These are phyloP conservation scores for Epichloe scottii DNA, from an alignment of 2,329 filamentous ascomycete species.

Conservation along the genomic window DNA sequence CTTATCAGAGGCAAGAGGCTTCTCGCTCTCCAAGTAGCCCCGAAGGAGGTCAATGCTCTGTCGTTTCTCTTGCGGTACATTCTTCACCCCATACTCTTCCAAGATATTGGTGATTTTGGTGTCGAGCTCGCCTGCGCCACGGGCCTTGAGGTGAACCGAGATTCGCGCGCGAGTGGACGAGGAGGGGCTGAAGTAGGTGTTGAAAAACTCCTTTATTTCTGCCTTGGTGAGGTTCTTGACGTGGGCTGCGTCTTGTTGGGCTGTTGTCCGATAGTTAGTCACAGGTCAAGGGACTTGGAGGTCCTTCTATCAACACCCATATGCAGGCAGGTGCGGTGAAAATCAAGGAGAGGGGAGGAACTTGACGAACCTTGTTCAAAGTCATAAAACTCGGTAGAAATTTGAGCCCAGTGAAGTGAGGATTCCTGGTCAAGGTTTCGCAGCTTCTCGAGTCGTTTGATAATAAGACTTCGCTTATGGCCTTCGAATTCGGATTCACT, in stretches of 20 bases:
- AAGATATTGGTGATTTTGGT: slow-evolving; percentile 30
- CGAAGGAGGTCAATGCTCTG: slow-evolving; percentile 38
- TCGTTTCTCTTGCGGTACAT: slow-evolving; percentile 27
- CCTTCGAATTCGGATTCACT: slow-evolving; percentile 72
- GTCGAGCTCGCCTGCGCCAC: slow-evolving; percentile 38
- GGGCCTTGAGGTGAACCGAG: slow-evolving; percentile 71
- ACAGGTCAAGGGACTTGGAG: too few relatives aligned
- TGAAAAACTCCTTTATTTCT: slow-evolving; percentile 71
- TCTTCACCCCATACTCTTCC: slow-evolving; percentile 22
- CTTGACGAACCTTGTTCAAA: slow-evolving; percentile 63
- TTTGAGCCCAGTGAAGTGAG: slow-evolving; percentile 70
- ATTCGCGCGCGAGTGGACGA: slow-evolving; percentile 70
- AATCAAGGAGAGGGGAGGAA: neutral
- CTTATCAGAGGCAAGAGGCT: slow-evolving; percentile 36
- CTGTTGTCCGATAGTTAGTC: slow-evolving; percentile 24
- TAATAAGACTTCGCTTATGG: slow-evolving; percentile 81
- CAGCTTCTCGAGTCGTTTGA: slow-evolving; percentile 76
- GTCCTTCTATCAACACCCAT: too few relatives aligned
- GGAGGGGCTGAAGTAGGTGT: slow-evolving; percentile 58
- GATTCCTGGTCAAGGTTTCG: slow-evolving; percentile 87
- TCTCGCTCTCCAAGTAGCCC: slow-evolving; percentile 34
- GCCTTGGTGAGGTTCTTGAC: slow-evolving; percentile 65
- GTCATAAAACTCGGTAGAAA: slow-evolving; percentile 76
- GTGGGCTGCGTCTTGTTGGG: slow-evolving; percentile 61
- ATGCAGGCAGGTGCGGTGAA: too few relatives aligned